Percentiles rank a stretch among this genome's conserved stretches.
phyloP scores from a whole-genome alignment of 495 filamentous ascomycete species.

The Hypoxylon perforatum region DNA sequence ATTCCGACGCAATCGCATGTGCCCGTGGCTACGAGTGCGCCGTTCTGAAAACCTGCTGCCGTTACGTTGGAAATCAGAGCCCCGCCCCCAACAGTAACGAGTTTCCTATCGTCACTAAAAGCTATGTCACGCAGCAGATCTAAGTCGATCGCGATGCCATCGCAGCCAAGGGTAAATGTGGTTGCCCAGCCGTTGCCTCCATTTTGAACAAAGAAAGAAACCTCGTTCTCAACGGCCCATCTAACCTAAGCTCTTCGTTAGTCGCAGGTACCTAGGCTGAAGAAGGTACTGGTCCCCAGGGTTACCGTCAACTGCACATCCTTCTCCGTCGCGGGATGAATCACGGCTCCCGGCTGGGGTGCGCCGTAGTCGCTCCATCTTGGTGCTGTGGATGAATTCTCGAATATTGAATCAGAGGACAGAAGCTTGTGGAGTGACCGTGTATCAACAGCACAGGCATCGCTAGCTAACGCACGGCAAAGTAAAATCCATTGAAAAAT shows the following conservation, averaged over 20 bases:
- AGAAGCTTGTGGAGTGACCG: neutral
- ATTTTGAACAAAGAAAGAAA: slow-evolving; percentile 45
- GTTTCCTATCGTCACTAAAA: slow-evolving; percentile 39
- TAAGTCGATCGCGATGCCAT: slow-evolving; percentile 44
- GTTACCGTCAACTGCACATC: slow-evolving; percentile 43
- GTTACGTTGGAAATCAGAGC: slow-evolving; percentile 33
- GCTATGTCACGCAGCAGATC: slow-evolving; percentile 28
- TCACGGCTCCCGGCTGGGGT: slow-evolving; percentile 39
- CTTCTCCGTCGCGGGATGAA: slow-evolving; percentile 44
- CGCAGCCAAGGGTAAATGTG: slow-evolving; percentile 35
- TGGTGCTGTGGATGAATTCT: neutral
- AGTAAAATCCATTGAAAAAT: neutral
- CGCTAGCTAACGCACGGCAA: neutral
- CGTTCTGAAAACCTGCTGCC: slow-evolving; percentile 28
- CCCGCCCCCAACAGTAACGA: slow-evolving; percentile 39
- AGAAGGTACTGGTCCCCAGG: no score
- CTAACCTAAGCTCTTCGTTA: slow-evolving; percentile 15
- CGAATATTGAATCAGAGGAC: neutral
- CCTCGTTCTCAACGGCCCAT: slow-evolving; percentile 28
- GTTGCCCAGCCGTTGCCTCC: slow-evolving; percentile 46
- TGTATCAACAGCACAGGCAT: neutral
- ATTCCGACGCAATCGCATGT: slow-evolving; percentile 60
- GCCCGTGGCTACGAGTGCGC: slow-evolving; percentile 27
- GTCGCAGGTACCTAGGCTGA: no score
- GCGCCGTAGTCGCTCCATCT: slow-evolving; percentile 45